These are phyloP conservation scores for Pezicula carpinea DNA, from an alignment of 2,329 filamentous ascomycete genomes.

Conservation along the genomic window DNA sequence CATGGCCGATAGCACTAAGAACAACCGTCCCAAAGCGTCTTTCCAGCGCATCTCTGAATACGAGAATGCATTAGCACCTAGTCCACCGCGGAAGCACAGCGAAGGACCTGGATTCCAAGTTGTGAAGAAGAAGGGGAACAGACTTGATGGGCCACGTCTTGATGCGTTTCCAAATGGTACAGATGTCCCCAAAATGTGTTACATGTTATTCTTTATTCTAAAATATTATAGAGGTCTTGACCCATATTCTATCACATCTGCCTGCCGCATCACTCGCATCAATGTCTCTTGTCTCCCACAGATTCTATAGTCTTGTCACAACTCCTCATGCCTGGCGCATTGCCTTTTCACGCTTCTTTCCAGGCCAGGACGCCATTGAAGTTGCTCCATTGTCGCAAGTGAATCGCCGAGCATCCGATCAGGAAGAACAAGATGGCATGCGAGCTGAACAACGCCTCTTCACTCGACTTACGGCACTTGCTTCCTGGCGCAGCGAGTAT, in stretches of 20 bases:
- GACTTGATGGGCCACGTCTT: conserved; percentile 21
- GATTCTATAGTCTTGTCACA: conserved; percentile 82
- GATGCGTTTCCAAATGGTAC: conserved; percentile 76
- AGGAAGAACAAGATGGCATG: conserved; percentile 48
- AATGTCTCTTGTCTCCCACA: conserved; percentile 80
- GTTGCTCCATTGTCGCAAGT: conserved; percentile 27
- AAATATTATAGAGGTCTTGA: conserved; percentile 70
- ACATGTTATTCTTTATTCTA: conserved; percentile 20
- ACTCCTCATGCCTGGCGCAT: conserved; percentile 91
- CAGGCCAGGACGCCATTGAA: conserved; percentile 59
- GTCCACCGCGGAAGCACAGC: conserved; percentile 35
- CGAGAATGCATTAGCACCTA: conserved; percentile 52
- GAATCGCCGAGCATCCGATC: conserved; percentile 36
- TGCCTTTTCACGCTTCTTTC: conserved; percentile 88
- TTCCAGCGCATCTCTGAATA: conserved; percentile 52
- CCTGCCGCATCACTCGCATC: conserved; percentile 78
- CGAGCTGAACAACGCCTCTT: conserved; percentile 75
- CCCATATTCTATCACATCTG: conserved; percentile 85
- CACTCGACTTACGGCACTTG: conserved; percentile 71
- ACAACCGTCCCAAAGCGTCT: conserved; percentile 24
- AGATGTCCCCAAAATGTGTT: conserved; percentile 22
- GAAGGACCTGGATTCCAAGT: conserved; percentile 51
- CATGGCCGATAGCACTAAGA: conserved; percentile 24
- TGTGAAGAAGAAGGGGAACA: conserved; percentile 37
- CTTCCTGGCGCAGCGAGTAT: conserved; percentile 97